These are phyloP conservation scores for Suillus discolor DNA, from an alignment of 768 basidiomycete genomes.

Conservation along the genomic window DNA sequence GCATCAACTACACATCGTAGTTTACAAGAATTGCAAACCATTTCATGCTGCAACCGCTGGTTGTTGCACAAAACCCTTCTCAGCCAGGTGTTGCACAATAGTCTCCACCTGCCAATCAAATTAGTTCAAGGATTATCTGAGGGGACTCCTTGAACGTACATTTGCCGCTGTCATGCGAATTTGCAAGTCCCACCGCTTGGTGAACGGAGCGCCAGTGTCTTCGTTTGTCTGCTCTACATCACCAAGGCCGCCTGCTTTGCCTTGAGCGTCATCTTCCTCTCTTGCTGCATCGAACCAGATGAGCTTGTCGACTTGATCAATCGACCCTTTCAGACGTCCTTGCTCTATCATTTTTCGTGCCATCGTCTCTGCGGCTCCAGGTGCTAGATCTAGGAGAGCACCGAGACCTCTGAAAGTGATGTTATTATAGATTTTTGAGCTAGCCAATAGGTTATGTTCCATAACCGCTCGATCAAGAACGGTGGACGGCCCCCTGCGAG, in stretches of 20 bases:
- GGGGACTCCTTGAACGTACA: constrained; percentile 44
- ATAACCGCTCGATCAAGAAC: constrained; percentile 97
- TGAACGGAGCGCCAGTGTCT: constrained; percentile 87
- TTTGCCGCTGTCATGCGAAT: constrained; percentile 88
- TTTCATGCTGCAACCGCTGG: constrained; percentile 26
- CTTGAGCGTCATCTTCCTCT: constrained; percentile 92
- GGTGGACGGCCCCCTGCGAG: constrained; percentile 89
- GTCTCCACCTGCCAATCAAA: constrained; percentile 65
- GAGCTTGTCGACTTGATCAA: constrained; percentile 94
- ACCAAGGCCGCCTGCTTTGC: constrained; percentile 91
- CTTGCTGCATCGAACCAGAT: constrained; percentile 89
- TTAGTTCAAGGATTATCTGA: constrained; percentile 9
- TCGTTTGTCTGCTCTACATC: constrained; percentile 84
- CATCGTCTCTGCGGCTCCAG: constrained; percentile 95
- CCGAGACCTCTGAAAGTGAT: constrained; percentile 96
- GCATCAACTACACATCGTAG: constrained; percentile 15
- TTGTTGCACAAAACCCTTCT: constrained; percentile 63
- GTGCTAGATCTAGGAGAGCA: constrained; percentile 83
- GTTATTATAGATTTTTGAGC: constrained; percentile 97
- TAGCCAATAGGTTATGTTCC: constrained; percentile 97
- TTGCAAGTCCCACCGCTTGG: constrained; percentile 95
- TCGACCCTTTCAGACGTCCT: constrained; percentile 86
- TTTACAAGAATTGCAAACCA: constrained; percentile 11
- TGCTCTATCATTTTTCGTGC: constrained; percentile 99
- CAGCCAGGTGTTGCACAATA: constrained; percentile 80